phyloP scores from a whole-genome alignment of 2,329 filamentous ascomycete genomes.

The Diaporthe batatas region DNA sequence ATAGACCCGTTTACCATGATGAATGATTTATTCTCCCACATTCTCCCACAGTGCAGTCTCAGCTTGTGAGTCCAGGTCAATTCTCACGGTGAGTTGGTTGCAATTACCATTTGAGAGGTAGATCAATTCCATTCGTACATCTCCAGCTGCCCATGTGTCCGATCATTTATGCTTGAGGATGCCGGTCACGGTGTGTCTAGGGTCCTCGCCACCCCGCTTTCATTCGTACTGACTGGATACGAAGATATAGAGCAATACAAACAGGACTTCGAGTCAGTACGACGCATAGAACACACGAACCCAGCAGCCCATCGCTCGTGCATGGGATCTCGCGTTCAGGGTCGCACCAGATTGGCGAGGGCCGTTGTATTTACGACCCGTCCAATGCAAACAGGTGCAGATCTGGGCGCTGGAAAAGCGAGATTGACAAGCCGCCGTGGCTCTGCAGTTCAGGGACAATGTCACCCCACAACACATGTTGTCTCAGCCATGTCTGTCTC shows the following conservation, averaged over 20 bases:
- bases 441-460: constrained; percentile 17
- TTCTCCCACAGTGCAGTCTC: too few relatives aligned
- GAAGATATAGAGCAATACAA: not conserved
- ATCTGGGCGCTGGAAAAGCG: constrained; percentile 47
- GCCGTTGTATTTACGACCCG: constrained; percentile 29
- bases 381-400: constrained; percentile 19
- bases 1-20: too few relatives aligned
- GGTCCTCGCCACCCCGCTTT: not conserved
- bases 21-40: not conserved
- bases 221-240: not conserved
- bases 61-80: not conserved
- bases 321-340: constrained; percentile 28
- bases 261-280: constrained; percentile 12
- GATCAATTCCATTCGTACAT: not conserved
- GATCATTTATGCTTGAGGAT: not conserved
- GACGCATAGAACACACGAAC: not conserved
- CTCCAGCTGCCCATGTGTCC: too few relatives aligned
- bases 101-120: not conserved
- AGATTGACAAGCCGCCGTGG: constrained; percentile 42
- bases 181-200: not conserved
- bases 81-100: not conserved
- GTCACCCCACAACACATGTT: constrained; percentile 15
- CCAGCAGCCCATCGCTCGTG: not conserved
- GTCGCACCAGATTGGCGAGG: constrained; percentile 42
- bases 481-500: constrained; percentile 37